Evolutionary conservation across 179 eudicot genomes (phyloP).

Genomic region (Drosera spatulata): DNA sequence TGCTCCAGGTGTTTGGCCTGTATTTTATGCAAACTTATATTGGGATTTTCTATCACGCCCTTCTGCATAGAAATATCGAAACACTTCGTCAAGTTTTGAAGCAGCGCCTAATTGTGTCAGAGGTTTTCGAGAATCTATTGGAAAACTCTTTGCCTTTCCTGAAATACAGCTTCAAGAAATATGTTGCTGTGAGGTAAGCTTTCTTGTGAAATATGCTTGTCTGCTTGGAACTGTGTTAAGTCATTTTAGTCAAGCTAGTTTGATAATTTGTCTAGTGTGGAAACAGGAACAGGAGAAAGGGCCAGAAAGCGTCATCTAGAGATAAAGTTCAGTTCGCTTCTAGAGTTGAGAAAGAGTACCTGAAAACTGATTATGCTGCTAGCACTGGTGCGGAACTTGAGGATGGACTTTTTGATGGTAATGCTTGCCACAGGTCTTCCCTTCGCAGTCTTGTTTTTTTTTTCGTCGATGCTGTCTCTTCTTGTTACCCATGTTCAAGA

Average conservation of each 20-base stretch:
- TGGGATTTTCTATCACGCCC: slow-evolving; percentile 84
- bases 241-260: too few species aligned
- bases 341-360: slow-evolving; percentile 92
- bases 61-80: slow-evolving; percentile 70
- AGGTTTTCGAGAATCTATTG: slow-evolving; percentile 77
- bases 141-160: slow-evolving; percentile 75
- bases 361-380: slow-evolving; percentile 77
- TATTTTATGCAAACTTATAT: slow-evolving; percentile 98
- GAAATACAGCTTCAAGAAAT: slow-evolving; percentile 66
- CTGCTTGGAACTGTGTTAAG: neutral
- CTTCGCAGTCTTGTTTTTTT: too few species aligned
- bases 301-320: slow-evolving; percentile 35
- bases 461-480: too few species aligned
- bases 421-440: neutral
- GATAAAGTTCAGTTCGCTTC: slow-evolving; percentile 39
- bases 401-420: slow-evolving; percentile 98
- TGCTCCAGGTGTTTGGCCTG: slow-evolving; percentile 78
- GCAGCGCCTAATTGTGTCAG: slow-evolving; percentile 77
- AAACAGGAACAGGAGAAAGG: slow-evolving; percentile 53
- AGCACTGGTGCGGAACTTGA: slow-evolving; percentile 86
- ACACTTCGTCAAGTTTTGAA: slow-evolving; percentile 84
- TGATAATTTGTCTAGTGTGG: slow-evolving; percentile 2
- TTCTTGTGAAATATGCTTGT: slow-evolving; percentile 6
- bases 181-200: slow-evolving; percentile 57
- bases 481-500: too few species aligned